phyloP scores from a whole-genome alignment of 768 basidiomycete species.

The Pleurotus giganteus region DNA sequence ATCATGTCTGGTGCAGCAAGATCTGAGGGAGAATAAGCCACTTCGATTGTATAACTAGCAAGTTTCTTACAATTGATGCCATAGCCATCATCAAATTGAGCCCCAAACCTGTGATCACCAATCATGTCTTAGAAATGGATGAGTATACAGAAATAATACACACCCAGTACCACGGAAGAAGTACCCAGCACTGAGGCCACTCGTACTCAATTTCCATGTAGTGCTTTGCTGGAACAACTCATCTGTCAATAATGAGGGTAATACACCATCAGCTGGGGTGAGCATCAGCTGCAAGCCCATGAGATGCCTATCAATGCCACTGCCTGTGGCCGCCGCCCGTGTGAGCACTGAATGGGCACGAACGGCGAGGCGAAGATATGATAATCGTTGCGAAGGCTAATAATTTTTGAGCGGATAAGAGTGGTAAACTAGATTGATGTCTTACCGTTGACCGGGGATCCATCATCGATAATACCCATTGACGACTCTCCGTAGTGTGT shows the following conservation, averaged over 20 bases:
- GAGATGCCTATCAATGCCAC: slow-evolving; percentile 89
- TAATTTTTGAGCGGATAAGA: slow-evolving; percentile 1
- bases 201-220: slow-evolving; percentile 88
- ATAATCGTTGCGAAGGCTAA: slow-evolving; percentile 35
- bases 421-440: neutral
- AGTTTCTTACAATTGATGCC: slow-evolving; percentile 81
- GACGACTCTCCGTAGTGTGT: slow-evolving; percentile 67
- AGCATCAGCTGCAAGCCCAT: slow-evolving; percentile 77
- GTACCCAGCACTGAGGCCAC: slow-evolving; percentile 82
- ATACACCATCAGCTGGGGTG: slow-evolving; percentile 49
- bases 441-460: slow-evolving; percentile 50
- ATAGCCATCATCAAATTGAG: slow-evolving; percentile 82
- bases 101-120: slow-evolving; percentile 62
- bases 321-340: slow-evolving; percentile 74
- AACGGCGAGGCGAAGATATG: slow-evolving; percentile 65
- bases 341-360: slow-evolving; percentile 70
- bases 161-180: slow-evolving; percentile 88
- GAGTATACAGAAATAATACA: slow-evolving; percentile 22
- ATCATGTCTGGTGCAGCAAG: slow-evolving; percentile 74
- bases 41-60: neutral
- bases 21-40: slow-evolving; percentile 44
- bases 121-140: neutral
- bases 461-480: slow-evolving; percentile 75
- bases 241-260: slow-evolving; percentile 71
- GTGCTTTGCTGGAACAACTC: slow-evolving; percentile 69